Percentiles rank a stretch among this genome's conserved stretches.
Evolutionary conservation across 805 yeast genomes (phyloP).

Genomic region (Ogataea saltuana): DNA sequence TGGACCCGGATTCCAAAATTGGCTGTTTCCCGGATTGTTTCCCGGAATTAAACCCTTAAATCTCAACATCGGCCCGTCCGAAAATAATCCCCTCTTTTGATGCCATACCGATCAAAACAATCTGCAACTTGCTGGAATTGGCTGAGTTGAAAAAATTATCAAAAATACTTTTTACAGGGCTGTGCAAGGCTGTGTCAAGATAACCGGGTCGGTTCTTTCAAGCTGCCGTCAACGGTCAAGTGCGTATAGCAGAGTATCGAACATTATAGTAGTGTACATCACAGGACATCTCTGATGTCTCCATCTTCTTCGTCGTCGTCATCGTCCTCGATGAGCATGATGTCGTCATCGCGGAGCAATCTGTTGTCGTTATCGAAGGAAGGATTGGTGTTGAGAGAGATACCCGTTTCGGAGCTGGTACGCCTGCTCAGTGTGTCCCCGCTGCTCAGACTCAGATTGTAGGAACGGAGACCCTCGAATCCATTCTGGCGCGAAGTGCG

Average conservation of each 20-base stretch:
- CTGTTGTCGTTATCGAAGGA: constrained; percentile 34
- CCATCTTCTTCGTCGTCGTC: constrained; percentile 23
- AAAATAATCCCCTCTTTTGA: neutral
- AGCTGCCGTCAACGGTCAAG: neutral
- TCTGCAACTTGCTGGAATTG: no score
- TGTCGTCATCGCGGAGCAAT: constrained; percentile 32
- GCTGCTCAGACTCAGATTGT: constrained; percentile 22
- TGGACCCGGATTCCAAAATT: no score
- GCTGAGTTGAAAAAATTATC: neutral
- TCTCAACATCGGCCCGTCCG: neutral
- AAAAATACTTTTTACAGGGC: neutral
- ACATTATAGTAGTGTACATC: constrained; percentile 2
- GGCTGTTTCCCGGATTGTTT: no score
- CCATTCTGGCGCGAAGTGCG: constrained; percentile 1
- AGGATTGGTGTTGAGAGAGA: constrained; percentile 25
- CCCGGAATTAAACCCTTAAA: no score
- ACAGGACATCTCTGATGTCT: constrained; percentile 12
- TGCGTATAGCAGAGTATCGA: neutral
- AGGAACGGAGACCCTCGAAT: constrained; percentile 26
- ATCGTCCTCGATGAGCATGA: constrained; percentile 30
- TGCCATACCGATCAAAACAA: no score
- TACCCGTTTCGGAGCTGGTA: constrained; percentile 29
- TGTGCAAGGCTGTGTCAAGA: neutral
- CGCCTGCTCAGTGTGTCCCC: constrained; percentile 18
- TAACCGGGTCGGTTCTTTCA: neutral